Evolutionary conservation across 768 basidiomycete species (phyloP).

Genomic region (Serpula lacrymans): DNA sequence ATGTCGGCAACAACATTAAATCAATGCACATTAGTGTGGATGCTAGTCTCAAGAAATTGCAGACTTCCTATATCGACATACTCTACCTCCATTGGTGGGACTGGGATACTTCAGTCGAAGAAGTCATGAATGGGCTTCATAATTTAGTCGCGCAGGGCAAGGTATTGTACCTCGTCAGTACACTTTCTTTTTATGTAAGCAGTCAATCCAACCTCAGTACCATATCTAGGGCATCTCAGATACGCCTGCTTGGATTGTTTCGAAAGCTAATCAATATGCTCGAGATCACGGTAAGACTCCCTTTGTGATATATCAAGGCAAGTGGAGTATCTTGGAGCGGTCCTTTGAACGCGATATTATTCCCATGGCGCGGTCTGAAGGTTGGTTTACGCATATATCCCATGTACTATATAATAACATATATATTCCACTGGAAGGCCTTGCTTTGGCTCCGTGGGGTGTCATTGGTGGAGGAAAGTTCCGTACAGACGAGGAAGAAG

Average conservation of each 20-base stretch:
- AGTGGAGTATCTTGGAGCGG: constrained; percentile 26
- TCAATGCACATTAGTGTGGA: constrained; percentile 34
- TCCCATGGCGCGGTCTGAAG: constrained; percentile 38
- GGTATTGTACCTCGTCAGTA: constrained; percentile 37
- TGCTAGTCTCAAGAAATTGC: constrained; percentile 44
- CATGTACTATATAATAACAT: neutral
- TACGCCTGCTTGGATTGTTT: constrained; percentile 36
- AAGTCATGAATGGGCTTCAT: no score
- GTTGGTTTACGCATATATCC: constrained; percentile 10
- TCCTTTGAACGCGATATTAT: constrained; percentile 42
- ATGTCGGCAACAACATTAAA: constrained; percentile 38
- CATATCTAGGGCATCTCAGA: constrained; percentile 21
- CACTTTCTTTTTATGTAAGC: neutral
- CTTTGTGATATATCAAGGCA: constrained; percentile 42
- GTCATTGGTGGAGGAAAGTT: constrained; percentile 40
- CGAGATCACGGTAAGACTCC: constrained; percentile 34
- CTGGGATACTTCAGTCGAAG: constrained; percentile 38
- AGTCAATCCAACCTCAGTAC: neutral
- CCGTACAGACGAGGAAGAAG: constrained; percentile 37
- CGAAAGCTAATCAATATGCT: constrained; percentile 36
- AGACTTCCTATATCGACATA: constrained; percentile 45
- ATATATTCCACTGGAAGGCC: constrained; percentile 14
- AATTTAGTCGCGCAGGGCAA: constrained; percentile 38
- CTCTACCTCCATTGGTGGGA: constrained; percentile 38
- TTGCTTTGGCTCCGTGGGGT: constrained; percentile 42